Percentiles rank a stretch among this genome's conserved stretches.
phyloP scores from a whole-genome alignment of 1,284 basidiomycete genomes.

The Sporisorium graminicola region DNA sequence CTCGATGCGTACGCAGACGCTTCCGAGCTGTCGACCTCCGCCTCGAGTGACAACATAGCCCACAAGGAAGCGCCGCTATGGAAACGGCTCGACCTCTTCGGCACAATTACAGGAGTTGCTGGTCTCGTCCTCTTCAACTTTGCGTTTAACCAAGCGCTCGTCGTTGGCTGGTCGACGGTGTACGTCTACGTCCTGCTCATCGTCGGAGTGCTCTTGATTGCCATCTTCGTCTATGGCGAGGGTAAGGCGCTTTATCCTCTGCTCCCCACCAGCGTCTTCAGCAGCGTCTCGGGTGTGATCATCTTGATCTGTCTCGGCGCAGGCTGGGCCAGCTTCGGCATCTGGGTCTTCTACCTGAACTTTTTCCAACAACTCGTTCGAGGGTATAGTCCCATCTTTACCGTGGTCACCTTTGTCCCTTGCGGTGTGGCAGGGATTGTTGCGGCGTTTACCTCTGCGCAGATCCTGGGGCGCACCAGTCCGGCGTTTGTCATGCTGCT shows the following conservation, averaged over 20 bases:
- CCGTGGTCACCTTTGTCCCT: conserved; percentile 35
- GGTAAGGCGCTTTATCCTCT: conserved; percentile 39
- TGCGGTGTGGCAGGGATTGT: conserved; percentile 40
- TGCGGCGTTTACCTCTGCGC: conserved; percentile 43
- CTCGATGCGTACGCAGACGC: background rate
- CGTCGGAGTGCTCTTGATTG: conserved; percentile 49
- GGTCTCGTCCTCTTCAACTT: conserved; percentile 59
- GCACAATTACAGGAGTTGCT: conserved; percentile 47
- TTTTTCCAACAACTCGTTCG: conserved; percentile 35
- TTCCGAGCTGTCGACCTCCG: background rate
- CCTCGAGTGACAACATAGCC: background rate
- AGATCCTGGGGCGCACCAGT: conserved; percentile 35
- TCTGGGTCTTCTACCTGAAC: conserved; percentile 48
- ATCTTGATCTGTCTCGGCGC: conserved; percentile 39
- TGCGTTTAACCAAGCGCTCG: conserved; percentile 56
- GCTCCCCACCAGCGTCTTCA: conserved; percentile 50
- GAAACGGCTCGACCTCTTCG: conserved; percentile 46
- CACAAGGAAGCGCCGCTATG: conserved; percentile 11
- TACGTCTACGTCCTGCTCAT: conserved; percentile 56
- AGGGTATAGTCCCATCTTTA: conserved; percentile 20
- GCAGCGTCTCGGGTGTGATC: conserved; percentile 14
- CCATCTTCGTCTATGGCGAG: conserved; percentile 43
- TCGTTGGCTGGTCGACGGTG: conserved; percentile 56
- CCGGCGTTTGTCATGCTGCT: conserved; percentile 49
- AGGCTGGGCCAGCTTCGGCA: conserved; percentile 58